Base-by-base conservation (phyloP, 805 yeast genomes). In the Blastobotrys terrestris region DNA sequence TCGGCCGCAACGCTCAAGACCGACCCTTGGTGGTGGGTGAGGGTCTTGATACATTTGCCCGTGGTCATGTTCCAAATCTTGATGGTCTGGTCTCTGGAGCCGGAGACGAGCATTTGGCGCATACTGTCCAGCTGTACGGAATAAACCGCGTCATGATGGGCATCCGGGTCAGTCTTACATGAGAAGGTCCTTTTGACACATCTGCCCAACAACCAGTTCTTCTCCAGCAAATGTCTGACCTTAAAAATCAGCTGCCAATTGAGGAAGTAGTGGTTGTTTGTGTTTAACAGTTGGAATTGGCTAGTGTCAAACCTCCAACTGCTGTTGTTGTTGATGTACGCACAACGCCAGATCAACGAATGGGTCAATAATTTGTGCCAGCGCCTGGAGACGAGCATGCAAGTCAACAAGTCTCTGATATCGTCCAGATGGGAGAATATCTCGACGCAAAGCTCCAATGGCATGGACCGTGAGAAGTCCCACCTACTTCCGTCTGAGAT, bases 141-240 rank as follows among this genome's bases (percentile, higher is more conserved):
- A 39, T 92, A 77, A 13, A 91, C 85, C 18, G 95, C 92, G 65
- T 87, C 96, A 41, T 79, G 73, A 64, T 91, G 98, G 2, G 54
- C 6, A 57, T 53, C 19, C 3, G 31, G 26, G 16, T 35, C 35
- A 2, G 31, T 22, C 14, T 35, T 39, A 14, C 44, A 39, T 2
- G 49, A 47, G 22, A 16, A 47, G 22, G 49, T 47, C 44, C 39
- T 47, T 39, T 47, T 47, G 5, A 47, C 49, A 46, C 51, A 39
- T 6, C 35, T 11, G 1, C 49, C 49, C 18, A 7, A 13, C n/a
- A 3, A 20, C 60, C 58, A 55, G 42, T 57, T 57, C 35, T 14
- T 31, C 39, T 53, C 50, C 5, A 57, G 45, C 5, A 13, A 15
- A 14, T 39, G 49, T 44, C 51, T 40, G 18, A 48, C 44, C 14